Evolutionary conservation across 1,284 basidiomycete species (phyloP).

Genomic region (Farysia itapuensis): DNA sequence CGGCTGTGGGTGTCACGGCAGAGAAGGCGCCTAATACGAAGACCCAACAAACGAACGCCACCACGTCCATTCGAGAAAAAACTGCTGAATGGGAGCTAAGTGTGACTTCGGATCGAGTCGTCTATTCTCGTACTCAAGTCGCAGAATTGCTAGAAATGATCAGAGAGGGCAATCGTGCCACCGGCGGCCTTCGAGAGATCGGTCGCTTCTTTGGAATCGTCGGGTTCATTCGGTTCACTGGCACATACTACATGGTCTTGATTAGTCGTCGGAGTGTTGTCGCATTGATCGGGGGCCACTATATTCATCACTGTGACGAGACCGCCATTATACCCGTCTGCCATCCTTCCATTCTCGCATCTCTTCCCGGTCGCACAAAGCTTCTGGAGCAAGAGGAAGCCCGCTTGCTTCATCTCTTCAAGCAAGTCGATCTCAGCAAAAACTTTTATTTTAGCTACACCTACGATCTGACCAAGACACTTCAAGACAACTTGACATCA

Average conservation of each 20-base stretch:
- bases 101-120: conserved; percentile 48
- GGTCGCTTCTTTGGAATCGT: conserved; percentile 67
- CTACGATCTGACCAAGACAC: conserved; percentile 91
- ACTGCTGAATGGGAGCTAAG: conserved; percentile 46
- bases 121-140: conserved; percentile 87
- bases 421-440: conserved; percentile 95
- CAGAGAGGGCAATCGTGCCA: conserved; percentile 84
- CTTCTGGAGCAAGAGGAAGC: conserved; percentile 51
- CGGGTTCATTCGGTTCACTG: conserved; percentile 60
- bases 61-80: background rate
- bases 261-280: conserved; percentile 89
- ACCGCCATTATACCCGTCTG: conserved; percentile 74
- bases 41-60: too few relatives aligned
- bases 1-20: background rate
- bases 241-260: conserved; percentile 63
- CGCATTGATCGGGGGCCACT: conserved; percentile 91
- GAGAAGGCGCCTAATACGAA: background rate
- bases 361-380: conserved; percentile 46
- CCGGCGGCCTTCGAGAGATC: conserved; percentile 80
- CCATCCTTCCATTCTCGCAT: conserved; percentile 41
- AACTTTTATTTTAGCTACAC: conserved; percentile 99
- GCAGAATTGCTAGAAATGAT: conserved; percentile 88
- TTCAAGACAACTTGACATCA: conserved; percentile 86
- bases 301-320: conserved; percentile 93
- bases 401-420: conserved; percentile 82